Conservation (phyloP, 495 filamentous ascomycete species). For the Bacidia rubella region DNA sequence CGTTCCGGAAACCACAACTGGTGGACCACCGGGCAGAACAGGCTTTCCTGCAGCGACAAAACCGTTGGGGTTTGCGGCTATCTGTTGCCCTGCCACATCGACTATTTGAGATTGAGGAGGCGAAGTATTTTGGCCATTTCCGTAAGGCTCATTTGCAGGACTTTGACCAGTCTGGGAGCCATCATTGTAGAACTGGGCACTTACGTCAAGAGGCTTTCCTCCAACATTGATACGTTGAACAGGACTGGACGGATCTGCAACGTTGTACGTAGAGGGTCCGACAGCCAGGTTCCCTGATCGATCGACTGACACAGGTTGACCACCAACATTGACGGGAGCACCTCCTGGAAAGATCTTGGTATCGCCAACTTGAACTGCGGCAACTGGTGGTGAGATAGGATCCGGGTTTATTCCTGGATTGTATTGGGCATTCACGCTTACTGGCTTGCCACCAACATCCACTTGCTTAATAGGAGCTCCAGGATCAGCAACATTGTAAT, state of each 20-base stretch:
- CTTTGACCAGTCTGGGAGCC: neutral
- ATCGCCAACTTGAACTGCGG: neutral
- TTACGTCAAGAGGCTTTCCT: neutral
- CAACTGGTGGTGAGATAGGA: too few species aligned
- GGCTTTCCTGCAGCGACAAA: neutral
- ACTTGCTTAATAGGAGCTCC: neutral
- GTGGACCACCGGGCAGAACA: neutral
- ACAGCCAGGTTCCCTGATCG: neutral
- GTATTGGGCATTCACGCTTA: neutral
- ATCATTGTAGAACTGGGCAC: neutral
- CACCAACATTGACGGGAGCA: neutral
- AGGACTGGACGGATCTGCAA: neutral
- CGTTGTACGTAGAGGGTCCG: neutral
- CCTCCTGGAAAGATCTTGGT: neutral
- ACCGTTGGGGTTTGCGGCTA: too few species aligned
- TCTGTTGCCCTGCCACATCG: too few species aligned
- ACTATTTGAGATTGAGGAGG: too few species aligned
- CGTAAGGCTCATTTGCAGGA: too few species aligned
- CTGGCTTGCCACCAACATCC: neutral
- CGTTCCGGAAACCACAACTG: constrained; percentile 5
- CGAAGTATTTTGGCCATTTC: too few species aligned
- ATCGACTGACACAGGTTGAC: neutral
- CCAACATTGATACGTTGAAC: neutral
- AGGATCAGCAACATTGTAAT: neutral
- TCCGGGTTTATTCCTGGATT: neutral